phyloP scores from a whole-genome alignment of 768 basidiomycete species.

The Tulasnella sp. region DNA sequence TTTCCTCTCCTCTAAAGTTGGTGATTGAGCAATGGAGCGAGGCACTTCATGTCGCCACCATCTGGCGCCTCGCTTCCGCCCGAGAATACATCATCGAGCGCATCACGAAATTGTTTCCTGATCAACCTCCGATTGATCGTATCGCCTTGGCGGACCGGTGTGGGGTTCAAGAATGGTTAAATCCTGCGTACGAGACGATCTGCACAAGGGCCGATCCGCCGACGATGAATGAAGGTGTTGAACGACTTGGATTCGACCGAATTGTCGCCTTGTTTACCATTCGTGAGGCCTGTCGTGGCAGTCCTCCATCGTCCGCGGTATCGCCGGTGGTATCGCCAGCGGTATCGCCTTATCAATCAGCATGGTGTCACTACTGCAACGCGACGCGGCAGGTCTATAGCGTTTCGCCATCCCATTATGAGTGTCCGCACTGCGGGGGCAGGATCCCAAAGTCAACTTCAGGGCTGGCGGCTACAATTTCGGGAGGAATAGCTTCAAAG shows the following conservation, averaged over 20 bases:
- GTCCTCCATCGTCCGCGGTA: no score
- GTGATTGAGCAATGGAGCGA: neutral
- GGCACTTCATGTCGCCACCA: slow-evolving; percentile 6
- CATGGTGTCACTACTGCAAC: no score
- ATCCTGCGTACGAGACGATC: neutral
- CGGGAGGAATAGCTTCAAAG: neutral
- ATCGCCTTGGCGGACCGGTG: neutral
- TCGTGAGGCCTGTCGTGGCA: no score
- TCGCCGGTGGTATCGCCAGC: no score
- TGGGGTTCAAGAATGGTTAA: slow-evolving; percentile 7
- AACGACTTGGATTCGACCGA: neutral
- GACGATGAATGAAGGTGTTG: neutral
- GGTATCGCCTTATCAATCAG: no score
- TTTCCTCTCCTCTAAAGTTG: neutral
- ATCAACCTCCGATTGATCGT: neutral
- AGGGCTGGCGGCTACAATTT: neutral
- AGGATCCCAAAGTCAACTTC: neutral
- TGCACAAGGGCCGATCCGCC: neutral
- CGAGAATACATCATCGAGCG: neutral
- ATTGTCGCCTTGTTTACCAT: neutral
- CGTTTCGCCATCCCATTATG: neutral
- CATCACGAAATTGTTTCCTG: neutral
- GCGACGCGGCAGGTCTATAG: neutral
- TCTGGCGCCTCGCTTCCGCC: slow-evolving; percentile 1
- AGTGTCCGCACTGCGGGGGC: neutral